Evolutionary conservation across 1,139 yeast genomes (phyloP).

Genomic region (Blastobotrys malaysiensis): DNA sequence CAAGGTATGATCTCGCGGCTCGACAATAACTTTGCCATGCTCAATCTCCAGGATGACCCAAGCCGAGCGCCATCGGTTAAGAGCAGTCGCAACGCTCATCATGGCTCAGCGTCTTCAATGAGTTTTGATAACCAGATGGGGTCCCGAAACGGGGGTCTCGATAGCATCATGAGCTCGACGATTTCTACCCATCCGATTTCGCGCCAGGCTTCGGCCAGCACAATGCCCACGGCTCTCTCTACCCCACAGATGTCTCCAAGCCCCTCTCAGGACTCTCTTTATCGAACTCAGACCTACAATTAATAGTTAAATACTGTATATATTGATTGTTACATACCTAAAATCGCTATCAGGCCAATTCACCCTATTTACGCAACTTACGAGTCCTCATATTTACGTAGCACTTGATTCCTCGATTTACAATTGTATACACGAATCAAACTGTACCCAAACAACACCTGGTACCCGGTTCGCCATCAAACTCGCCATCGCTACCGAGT

Average conservation of each 20-base stretch:
- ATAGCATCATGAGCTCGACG: neutral
- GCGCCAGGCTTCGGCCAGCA: neutral
- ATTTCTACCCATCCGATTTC: neutral
- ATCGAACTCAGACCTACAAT: neutral
- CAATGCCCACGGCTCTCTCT: neutral
- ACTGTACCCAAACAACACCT: too few species aligned
- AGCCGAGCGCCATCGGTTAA: neutral
- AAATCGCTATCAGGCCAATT: too few species aligned
- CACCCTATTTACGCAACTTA: too few species aligned
- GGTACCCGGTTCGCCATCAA: too few species aligned
- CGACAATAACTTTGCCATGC: neutral
- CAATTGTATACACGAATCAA: too few species aligned
- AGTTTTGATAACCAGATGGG: neutral
- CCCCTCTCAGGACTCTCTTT: neutral
- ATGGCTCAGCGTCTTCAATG: neutral
- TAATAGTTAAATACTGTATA: neutral
- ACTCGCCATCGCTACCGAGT: too few species aligned
- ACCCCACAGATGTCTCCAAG: neutral
- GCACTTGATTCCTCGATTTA: too few species aligned
- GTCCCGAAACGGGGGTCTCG: too few species aligned
- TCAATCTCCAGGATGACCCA: neutral
- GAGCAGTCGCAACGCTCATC: neutral
- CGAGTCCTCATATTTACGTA: too few species aligned
- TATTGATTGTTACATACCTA: too few species aligned
- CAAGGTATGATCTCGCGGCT: conserved; percentile 6